A percentile compares a stretch with the other conserved stretches of the same genome.
phyloP scores from a whole-genome alignment of 2,329 filamentous ascomycete genomes.

The Zarea fungicola region DNA sequence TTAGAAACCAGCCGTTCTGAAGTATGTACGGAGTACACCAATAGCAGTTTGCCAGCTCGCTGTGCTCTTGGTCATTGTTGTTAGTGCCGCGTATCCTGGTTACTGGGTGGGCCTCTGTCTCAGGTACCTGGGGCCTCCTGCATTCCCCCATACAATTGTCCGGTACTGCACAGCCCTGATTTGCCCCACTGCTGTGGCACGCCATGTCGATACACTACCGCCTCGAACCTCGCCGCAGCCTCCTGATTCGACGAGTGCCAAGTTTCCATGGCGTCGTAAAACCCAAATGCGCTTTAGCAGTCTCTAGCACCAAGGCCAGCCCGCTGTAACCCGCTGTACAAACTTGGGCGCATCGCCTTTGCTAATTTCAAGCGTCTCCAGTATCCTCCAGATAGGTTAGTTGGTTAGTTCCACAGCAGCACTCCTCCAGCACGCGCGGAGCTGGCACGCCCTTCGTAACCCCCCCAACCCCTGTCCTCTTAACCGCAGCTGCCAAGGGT shows the following conservation, averaged over 20 bases:
- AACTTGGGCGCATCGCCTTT: too few species aligned
- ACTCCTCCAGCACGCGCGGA: too few species aligned
- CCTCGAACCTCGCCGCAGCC: background rate
- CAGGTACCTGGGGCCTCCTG: background rate
- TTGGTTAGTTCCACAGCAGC: too few species aligned
- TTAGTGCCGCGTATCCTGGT: background rate
- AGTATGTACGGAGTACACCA: too few species aligned
- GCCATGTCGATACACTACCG: slow-evolving; percentile 4
- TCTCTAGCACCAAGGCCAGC: background rate
- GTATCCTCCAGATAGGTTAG: too few species aligned
- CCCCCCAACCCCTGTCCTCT: too few species aligned
- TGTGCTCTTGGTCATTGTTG: background rate
- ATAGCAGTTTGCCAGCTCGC: too few species aligned
- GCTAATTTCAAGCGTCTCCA: too few species aligned
- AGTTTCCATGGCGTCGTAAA: background rate
- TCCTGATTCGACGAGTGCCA: background rate
- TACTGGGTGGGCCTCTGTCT: background rate
- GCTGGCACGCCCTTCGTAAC: too few species aligned
- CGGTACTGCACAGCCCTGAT: slow-evolving; percentile 10
- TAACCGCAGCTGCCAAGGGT: too few species aligned
- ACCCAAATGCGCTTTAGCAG: background rate
- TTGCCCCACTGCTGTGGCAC: slow-evolving; percentile 5
- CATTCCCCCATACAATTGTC: background rate
- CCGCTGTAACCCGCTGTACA: background rate
- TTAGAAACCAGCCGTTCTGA: too few species aligned